Evolutionary conservation across 73 alveolate genomes (phyloP).

Genomic region (Effrenium voratum): DNA sequence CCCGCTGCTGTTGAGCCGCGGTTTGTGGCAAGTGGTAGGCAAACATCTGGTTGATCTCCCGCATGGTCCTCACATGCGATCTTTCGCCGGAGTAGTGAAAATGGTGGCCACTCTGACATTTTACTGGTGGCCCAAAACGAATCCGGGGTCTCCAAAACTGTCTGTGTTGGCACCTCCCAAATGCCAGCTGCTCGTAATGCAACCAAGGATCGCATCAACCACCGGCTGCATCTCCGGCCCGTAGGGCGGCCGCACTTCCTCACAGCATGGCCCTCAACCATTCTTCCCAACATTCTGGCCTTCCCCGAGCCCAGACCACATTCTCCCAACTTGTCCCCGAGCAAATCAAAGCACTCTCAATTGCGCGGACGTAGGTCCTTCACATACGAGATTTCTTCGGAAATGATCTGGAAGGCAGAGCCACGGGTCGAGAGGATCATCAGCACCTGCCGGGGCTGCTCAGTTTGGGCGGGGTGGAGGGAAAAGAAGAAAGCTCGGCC

Average conservation of each 20-base stretch:
- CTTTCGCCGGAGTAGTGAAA: no score
- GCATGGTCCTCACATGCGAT: constrained; percentile 63
- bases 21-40: constrained; percentile 77
- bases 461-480: background rate
- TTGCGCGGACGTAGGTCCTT: constrained; percentile 2
- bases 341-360: background rate
- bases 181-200: constrained; percentile 4
- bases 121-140: no score
- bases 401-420: constrained; percentile 65
- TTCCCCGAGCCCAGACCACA: no score
- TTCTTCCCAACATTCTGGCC: no score
- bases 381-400: constrained; percentile 64
- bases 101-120: no score
- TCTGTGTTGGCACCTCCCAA: no score
- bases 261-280: background rate
- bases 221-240: constrained; percentile 81
- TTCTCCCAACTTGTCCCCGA: background rate
- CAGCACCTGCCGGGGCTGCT: background rate
- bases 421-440: constrained; percentile 80
- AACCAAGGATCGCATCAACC: constrained; percentile 40
- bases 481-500: background rate
- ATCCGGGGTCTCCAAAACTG: no score
- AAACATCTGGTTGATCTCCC: constrained; percentile 76
- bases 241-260: constrained; percentile 83
- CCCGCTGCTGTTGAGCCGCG: background rate